Evolutionary conservation across 768 basidiomycete species (phyloP).

Genomic region (Mycena haematopus): DNA sequence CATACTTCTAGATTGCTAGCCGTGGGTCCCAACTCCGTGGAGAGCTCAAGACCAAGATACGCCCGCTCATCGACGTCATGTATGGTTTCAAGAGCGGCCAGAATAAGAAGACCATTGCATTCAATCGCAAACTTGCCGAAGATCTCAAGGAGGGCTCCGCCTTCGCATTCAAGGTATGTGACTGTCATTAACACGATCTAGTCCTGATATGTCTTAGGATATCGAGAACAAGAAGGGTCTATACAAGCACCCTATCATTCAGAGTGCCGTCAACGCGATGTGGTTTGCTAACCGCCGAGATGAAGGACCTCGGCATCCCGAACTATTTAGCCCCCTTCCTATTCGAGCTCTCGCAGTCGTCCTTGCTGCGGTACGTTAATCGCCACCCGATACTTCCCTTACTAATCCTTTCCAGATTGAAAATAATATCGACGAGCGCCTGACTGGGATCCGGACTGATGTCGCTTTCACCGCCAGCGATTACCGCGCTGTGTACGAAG

Average conservation of each 20-base stretch:
- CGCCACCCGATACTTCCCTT: not conserved
- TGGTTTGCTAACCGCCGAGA: conserved; percentile 33
- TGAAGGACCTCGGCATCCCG: conserved; percentile 28
- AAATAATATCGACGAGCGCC: conserved; percentile 26
- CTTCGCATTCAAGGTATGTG: conserved; percentile 5
- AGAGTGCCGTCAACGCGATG: conserved; percentile 29
- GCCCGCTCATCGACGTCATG: conserved; percentile 24
- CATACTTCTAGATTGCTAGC: conserved; percentile 21
- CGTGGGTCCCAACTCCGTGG: conserved; percentile 32
- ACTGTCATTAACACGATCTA: not conserved
- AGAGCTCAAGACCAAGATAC: conserved; percentile 32
- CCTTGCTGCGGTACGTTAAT: conserved; percentile 20
- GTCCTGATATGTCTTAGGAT: not conserved
- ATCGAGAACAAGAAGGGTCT: conserved; percentile 24
- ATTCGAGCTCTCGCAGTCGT: not conserved
- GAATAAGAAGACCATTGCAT: conserved; percentile 24
- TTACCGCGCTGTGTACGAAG: conserved; percentile 20
- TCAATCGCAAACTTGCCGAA: conserved; percentile 4
- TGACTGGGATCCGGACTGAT: conserved; percentile 25
- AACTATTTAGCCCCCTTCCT: conserved; percentile 30
- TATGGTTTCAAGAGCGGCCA: conserved; percentile 27
- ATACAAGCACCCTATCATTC: conserved; percentile 28
- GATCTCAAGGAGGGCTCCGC: not conserved
- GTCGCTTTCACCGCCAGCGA: conserved; percentile 25
- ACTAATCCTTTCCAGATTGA: conserved; percentile 12